Evolutionary conservation across 345 rosid species (phyloP).

Genomic region (Eutrema yunnanense): DNA sequence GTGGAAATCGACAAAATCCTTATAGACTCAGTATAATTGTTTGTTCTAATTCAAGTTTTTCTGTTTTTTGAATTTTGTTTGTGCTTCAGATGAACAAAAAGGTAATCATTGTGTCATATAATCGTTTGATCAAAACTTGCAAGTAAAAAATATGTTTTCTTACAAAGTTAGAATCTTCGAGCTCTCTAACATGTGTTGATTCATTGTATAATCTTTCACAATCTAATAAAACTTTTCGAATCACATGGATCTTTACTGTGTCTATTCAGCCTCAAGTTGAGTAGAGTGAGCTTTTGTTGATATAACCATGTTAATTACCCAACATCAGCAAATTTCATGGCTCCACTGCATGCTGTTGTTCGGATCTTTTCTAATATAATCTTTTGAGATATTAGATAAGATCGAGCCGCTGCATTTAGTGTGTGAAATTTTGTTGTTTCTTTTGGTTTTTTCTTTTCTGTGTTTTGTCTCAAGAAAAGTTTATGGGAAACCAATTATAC

Average conservation of each 20-base stretch:
- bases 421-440: too few species aligned
- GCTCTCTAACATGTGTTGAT: not conserved
- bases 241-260: conserved; percentile 41
- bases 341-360: conserved; percentile 46
- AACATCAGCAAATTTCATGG: conserved; percentile 60
- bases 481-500: conserved; percentile 54
- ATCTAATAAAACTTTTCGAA: not conserved
- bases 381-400: too few species aligned
- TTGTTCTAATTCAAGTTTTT: too few species aligned
- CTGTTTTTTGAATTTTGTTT: too few species aligned
- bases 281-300: conserved; percentile 47
- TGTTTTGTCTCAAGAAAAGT: conserved; percentile 41
- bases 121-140: conserved; percentile 40
- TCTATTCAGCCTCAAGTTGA: conserved; percentile 41
- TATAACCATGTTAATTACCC: conserved; percentile 70
- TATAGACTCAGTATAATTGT: too few species aligned
- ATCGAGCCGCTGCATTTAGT: too few species aligned
- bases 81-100: too few species aligned
- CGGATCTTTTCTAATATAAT: too few species aligned
- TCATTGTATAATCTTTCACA: not conserved
- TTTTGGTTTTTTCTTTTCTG: not conserved
- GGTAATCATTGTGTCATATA: too few species aligned
- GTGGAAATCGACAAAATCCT: too few species aligned
- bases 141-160: conserved; percentile 29
- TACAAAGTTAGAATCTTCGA: too few species aligned